A percentile compares a stretch with the other conserved stretches of the same genome.
Evolutionary conservation across 768 basidiomycete genomes (phyloP).

Genomic region (Tulasnella sp.): DNA sequence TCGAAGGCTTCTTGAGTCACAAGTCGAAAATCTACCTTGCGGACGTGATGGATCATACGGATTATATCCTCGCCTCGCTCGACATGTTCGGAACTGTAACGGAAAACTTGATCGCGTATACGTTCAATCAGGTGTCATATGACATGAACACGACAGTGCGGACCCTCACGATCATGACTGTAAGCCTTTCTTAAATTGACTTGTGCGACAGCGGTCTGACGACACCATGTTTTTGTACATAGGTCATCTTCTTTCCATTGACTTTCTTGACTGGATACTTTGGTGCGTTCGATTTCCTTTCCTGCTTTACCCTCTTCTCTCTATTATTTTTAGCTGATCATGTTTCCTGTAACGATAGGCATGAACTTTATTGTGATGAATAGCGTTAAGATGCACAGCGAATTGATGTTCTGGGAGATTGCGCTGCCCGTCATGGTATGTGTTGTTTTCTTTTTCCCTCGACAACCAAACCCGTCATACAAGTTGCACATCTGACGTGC

Average conservation of each 20-base stretch:
- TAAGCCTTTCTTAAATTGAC: not conserved
- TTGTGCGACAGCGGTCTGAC: slow-evolving; percentile 33
- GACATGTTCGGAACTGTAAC: slow-evolving; percentile 64
- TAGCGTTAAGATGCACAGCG: slow-evolving; percentile 1
- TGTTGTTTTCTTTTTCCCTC: not conserved
- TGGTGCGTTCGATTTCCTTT: slow-evolving; percentile 27
- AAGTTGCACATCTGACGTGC: no score
- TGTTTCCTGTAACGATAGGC: not conserved
- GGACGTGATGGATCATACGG: slow-evolving; percentile 68
- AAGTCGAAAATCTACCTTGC: slow-evolving; percentile 63
- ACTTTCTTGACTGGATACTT: slow-evolving; percentile 63
- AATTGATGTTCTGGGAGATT: slow-evolving; percentile 47
- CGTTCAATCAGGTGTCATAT: slow-evolving; percentile 43
- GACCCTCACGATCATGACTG: not conserved
- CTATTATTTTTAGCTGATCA: not conserved
- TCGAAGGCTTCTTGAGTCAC: slow-evolving; percentile 55
- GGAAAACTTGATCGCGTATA: slow-evolving; percentile 61
- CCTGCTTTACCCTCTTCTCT: not conserved
- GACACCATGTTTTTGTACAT: slow-evolving; percentile 52
- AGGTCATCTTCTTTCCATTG: slow-evolving; percentile 53
- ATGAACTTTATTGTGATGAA: not conserved
- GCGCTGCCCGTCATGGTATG: slow-evolving; percentile 44
- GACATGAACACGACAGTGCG: slow-evolving; percentile 27
- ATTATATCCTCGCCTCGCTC: slow-evolving; percentile 53
- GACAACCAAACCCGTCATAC: no score